Conservation (phyloP, 257 asterid genomes). For the Petrea volubilis region DNA sequence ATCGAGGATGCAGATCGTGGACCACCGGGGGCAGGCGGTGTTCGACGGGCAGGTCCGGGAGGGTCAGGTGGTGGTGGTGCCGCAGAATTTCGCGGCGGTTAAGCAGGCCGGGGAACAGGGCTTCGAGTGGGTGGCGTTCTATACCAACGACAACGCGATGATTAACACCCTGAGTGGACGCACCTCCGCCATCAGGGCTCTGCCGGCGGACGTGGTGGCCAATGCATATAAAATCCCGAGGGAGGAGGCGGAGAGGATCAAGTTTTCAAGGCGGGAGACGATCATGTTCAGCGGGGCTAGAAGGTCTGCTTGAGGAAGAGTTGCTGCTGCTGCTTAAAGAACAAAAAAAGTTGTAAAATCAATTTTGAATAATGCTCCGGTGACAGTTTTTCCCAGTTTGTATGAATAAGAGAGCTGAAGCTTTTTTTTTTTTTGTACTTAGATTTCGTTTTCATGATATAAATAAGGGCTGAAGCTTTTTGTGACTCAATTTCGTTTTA, state of each 20-base stretch:
- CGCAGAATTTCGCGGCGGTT: conserved; percentile 59
- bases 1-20: conserved; percentile 49
- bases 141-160: conserved; percentile 71
- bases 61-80: conserved; percentile 68
- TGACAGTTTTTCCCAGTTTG: not conserved
- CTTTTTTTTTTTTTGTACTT: not conserved
- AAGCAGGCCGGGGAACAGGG: conserved; percentile 60
- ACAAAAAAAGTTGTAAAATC: not conserved
- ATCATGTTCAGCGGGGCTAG: conserved; percentile 38
- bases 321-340: conserved; percentile 10
- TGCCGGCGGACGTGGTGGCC: conserved; percentile 56
- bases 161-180: conserved; percentile 65
- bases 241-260: conserved; percentile 61
- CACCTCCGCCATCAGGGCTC: conserved; percentile 57
- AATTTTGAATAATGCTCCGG: not conserved
- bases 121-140: conserved; percentile 71
- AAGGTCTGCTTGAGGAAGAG: not conserved
- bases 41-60: conserved; percentile 44
- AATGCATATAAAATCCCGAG: conserved; percentile 43
- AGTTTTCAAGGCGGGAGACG: conserved; percentile 54
- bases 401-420: not conserved
- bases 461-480: not conserved
- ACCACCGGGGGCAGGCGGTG: conserved; percentile 64
- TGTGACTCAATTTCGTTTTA: not conserved
- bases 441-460: not conserved